These are phyloP conservation scores for Metschnikowia matae DNA, from an alignment of 805 yeast species.

Conservation along the genomic window DNA sequence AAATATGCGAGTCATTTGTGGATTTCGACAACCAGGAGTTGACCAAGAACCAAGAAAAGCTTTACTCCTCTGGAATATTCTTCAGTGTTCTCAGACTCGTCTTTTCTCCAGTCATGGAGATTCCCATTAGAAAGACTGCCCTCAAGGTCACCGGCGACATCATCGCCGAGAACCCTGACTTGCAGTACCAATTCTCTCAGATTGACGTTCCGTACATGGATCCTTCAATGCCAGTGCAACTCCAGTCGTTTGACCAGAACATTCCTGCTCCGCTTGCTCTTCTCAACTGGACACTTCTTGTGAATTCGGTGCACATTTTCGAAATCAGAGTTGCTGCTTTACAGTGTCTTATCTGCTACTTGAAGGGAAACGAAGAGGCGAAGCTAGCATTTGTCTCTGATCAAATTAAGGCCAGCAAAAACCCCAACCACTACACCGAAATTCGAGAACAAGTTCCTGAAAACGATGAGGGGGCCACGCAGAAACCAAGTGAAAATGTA, in stretches of 20 bases:
- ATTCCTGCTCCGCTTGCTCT: slow-evolving; percentile 74
- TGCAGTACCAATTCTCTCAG: slow-evolving; percentile 69
- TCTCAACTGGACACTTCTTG: slow-evolving; percentile 74
- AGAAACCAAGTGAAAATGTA: neutral
- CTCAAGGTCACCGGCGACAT: slow-evolving; percentile 74
- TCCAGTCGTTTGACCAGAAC: slow-evolving; percentile 29
- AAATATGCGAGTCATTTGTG: slow-evolving; percentile 69
- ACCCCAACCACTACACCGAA: slow-evolving; percentile 23
- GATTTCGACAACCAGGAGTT: slow-evolving; percentile 67
- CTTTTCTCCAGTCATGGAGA: slow-evolving; percentile 63
- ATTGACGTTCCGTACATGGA: slow-evolving; percentile 93
- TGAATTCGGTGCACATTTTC: slow-evolving; percentile 80
- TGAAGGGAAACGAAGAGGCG: slow-evolving; percentile 58
- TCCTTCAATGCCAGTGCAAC: slow-evolving; percentile 53
- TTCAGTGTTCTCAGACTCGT: slow-evolving; percentile 64
- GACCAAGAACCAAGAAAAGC: slow-evolving; percentile 52
- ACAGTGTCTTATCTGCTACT: slow-evolving; percentile 61
- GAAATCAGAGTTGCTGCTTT: slow-evolving; percentile 75
- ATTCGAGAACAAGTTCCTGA: slow-evolving; percentile 7
- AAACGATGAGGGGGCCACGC: neutral
- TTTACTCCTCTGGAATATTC: slow-evolving; percentile 60
- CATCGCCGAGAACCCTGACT: slow-evolving; percentile 58
- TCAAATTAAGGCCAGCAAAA: slow-evolving; percentile 48
- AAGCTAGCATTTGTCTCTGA: slow-evolving; percentile 60
- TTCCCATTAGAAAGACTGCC: slow-evolving; percentile 61